Evolutionary conservation across 2,329 filamentous ascomycete genomes (phyloP).

Genomic region (Botrytis hyacinthi): DNA sequence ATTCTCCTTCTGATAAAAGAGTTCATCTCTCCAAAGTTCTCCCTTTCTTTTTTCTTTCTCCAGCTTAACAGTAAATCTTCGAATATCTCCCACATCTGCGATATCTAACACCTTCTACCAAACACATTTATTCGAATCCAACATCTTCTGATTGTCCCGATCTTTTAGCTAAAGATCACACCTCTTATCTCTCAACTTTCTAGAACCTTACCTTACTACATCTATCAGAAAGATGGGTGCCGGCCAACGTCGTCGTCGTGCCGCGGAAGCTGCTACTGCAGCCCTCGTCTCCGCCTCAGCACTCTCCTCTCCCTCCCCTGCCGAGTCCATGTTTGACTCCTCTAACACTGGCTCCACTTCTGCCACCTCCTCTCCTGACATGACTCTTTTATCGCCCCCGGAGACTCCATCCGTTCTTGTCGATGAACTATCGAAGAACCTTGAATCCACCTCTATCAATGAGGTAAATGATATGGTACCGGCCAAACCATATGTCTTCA

Average conservation of each 20-base stretch:
- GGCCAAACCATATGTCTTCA: background rate
- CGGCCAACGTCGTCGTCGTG: background rate
- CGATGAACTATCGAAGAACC: background rate
- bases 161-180: background rate
- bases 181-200: background rate
- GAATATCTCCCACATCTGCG: background rate
- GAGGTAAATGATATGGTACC: background rate
- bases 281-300: background rate
- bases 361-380: background rate
- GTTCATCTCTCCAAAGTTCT: background rate
- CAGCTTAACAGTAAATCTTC: background rate
- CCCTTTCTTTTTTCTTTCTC: background rate
- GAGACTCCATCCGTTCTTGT: background rate
- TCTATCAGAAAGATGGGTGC: background rate
- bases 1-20: background rate
- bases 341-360: background rate
- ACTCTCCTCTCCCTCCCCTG: fast-evolving
- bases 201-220: background rate
- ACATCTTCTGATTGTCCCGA: background rate
- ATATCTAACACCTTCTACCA: background rate
- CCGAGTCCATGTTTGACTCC: background rate
- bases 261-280: background rate
- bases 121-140: background rate
- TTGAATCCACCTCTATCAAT: background rate
- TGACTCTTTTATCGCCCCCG: background rate